Base-by-base conservation (phyloP, 768 basidiomycete genomes). In the Chlorophyllum brunneum region DNA sequence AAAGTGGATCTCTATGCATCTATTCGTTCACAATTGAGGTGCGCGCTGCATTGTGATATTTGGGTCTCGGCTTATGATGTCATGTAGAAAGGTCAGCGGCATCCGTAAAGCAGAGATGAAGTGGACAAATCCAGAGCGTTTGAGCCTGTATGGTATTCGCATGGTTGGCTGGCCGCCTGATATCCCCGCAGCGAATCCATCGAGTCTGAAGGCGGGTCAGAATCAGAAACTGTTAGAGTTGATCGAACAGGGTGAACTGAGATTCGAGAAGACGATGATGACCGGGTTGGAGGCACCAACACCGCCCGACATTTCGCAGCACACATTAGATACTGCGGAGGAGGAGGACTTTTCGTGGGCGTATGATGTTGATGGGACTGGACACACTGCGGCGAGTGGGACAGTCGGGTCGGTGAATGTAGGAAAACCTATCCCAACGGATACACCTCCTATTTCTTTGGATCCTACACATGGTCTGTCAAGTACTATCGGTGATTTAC, bases 41-140 rank as follows among this genome's bases (percentile, higher is more conserved):
- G 47, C 56, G 58, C 27, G 34, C 42, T 23, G 29, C 39, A 27
- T 48, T 45, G 5, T 41, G 44, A 39, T 39, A 44, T 33, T 57
- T 37, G 37, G 38, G 31, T 56, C 26, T 29, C 55, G 33, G 45
- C 42, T 31, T 31, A 46, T 45, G 10, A 48, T 39, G 20, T 22
- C 16, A 27, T 22, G 10, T 43, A 85, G 85, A 63, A 61, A 71
- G 3, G 74, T 72, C 5, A 82, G 80, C 56, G 83, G 83, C 6
- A 65, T 80, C 16, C 81, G 80, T 9, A 81, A 73, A 48, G 84
- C 85, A 18, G 85, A 87, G 59, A 87, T 87, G 85, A 86, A 82
- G 63, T 87, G 85, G 85, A 80, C 81, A 7, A 85, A 83, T 60
- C 84, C 78, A 44, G 76, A 80, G 22, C 72, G 78, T 38, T 62